Evolutionary conservation across 768 basidiomycete species (phyloP).

Genomic region (Podaxis sp.): DNA sequence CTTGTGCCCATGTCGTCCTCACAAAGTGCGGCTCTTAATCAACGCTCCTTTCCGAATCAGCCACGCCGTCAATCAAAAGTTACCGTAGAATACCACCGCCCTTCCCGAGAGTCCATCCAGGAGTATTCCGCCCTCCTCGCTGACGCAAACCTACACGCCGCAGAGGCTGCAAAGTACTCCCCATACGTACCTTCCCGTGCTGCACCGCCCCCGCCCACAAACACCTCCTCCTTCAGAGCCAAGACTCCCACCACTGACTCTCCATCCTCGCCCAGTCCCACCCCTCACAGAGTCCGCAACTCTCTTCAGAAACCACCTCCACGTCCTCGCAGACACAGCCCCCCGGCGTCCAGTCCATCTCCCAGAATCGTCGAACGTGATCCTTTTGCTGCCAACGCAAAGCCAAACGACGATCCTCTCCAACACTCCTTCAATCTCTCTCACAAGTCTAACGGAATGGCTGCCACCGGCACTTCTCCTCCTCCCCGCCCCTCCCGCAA

Average conservation of each 20-base stretch:
- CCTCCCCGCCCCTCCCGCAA: conserved; percentile 82
- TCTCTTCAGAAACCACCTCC: conserved; percentile 64
- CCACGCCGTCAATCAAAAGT: conserved; percentile 56
- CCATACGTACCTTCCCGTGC: conserved; percentile 36
- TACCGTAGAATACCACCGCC: conserved; percentile 75
- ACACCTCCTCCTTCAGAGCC: conserved; percentile 36
- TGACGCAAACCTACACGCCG: conserved; percentile 55
- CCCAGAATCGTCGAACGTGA: conserved; percentile 48
- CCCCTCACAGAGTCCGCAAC: conserved; percentile 41
- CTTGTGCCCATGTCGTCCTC: conserved; percentile 38
- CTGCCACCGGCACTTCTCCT: conserved; percentile 44
- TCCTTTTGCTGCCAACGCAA: conserved; percentile 51
- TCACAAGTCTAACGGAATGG: conserved; percentile 32
- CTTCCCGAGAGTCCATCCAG: conserved; percentile 72
- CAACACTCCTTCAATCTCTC: conserved; percentile 25
- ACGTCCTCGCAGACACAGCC: conserved; percentile 49
- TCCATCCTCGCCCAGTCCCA: conserved; percentile 27
- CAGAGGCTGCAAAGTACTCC: conserved; percentile 41
- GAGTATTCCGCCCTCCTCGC: conserved; percentile 74
- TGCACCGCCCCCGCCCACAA: conserved; percentile 33
- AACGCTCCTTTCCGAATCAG: conserved; percentile 40
- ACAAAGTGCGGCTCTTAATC: conserved; percentile 44
- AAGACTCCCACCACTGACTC: conserved; percentile 46
- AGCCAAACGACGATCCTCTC: conserved; percentile 24
- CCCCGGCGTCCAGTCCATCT: conserved; percentile 35